Conservation (phyloP, 805 yeast genomes). For the Zygosaccharomyces siamensis region DNA sequence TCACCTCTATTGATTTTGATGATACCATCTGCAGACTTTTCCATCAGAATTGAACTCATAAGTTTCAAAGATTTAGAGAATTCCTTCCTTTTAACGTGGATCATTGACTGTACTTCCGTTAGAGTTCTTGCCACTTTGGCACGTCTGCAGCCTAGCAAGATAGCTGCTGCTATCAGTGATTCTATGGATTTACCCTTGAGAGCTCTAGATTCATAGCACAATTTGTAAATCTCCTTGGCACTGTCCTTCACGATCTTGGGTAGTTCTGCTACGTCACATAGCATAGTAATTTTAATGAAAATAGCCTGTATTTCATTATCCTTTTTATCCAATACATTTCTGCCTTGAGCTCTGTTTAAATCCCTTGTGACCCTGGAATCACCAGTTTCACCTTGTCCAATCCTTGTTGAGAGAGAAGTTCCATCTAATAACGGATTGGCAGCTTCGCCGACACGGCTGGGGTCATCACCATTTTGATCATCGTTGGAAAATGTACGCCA, state of each 20-base stretch:
- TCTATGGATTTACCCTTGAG: slow-evolving; percentile 89
- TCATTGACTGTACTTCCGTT: slow-evolving; percentile 91
- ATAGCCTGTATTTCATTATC: slow-evolving; percentile 87
- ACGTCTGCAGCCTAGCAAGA: slow-evolving; percentile 88
- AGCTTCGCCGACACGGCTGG: slow-evolving; percentile 98
- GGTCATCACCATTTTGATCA: slow-evolving; percentile 97
- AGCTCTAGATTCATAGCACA: slow-evolving; percentile 80
- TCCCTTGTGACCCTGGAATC: slow-evolving; percentile 83
- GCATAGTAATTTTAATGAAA: slow-evolving; percentile 83
- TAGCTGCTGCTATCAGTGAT: slow-evolving; percentile 94
- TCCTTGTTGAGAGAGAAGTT: slow-evolving; percentile 89
- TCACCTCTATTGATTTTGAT: slow-evolving; percentile 41
- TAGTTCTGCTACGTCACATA: slow-evolving; percentile 94
- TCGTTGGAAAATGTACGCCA: slow-evolving; percentile 99
- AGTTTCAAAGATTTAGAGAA: slow-evolving; percentile 86
- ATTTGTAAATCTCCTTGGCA: slow-evolving; percentile 91
- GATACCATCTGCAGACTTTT: slow-evolving; percentile 38
- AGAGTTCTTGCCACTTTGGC: slow-evolving; percentile 92
- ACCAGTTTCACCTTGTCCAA: slow-evolving; percentile 82
- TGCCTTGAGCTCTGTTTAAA: slow-evolving; percentile 82
- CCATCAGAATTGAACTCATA: slow-evolving; percentile 63
- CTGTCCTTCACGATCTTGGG: slow-evolving; percentile 96
- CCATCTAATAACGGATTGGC: slow-evolving; percentile 90
- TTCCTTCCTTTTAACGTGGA: slow-evolving; percentile 89
- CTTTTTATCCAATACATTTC: slow-evolving; percentile 76